Percentiles rank a stretch among this genome's conserved stretches.
Conservation (phyloP, 345 rosid species). For the Aegle marmelos region DNA sequence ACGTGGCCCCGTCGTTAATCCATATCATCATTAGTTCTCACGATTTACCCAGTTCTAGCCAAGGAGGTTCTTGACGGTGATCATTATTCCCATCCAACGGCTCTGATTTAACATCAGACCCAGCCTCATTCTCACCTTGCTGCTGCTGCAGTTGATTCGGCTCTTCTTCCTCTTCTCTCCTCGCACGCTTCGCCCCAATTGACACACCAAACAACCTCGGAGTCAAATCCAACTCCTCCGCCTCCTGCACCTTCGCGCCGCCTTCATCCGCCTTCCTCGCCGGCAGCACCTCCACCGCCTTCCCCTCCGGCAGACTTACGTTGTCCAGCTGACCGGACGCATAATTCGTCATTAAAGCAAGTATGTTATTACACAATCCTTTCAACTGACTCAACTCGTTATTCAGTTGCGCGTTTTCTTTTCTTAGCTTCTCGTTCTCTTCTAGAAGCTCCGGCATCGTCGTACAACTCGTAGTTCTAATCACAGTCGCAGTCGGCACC, state of each 20-base stretch:
- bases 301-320: slow-evolving; percentile 35
- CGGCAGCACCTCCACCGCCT: slow-evolving; percentile 41
- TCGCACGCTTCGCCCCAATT: slow-evolving; percentile 69
- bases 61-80: slow-evolving; percentile 35
- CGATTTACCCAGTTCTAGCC: slow-evolving; percentile 72
- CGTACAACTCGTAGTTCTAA: slow-evolving; percentile 60
- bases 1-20: background rate
- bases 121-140: slow-evolving; percentile 18
- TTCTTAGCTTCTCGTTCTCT: slow-evolving; percentile 79
- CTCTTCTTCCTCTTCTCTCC: slow-evolving; percentile 44
- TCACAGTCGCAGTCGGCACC: slow-evolving; percentile 12
- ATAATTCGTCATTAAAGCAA: slow-evolving; percentile 59
- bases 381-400: slow-evolving; percentile 64
- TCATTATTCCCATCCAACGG: slow-evolving; percentile 49
- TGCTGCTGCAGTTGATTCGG: slow-evolving; percentile 15
- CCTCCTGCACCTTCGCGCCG: slow-evolving; percentile 8
- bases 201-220: slow-evolving; percentile 86
- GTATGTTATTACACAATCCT: slow-evolving; percentile 61
- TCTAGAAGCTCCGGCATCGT: slow-evolving; percentile 69
- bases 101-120: slow-evolving; percentile 54
- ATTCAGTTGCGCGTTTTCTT: slow-evolving; percentile 61
- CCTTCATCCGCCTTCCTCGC: slow-evolving; percentile 29
- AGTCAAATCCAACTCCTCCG: slow-evolving; percentile 32
- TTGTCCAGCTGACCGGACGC: slow-evolving; percentile 44
- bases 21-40: background rate